A percentile compares a stretch with the other conserved stretches of the same genome.
Evolutionary conservation across 2,329 filamentous ascomycete species (phyloP).

Genomic region (Helotiales sp.): DNA sequence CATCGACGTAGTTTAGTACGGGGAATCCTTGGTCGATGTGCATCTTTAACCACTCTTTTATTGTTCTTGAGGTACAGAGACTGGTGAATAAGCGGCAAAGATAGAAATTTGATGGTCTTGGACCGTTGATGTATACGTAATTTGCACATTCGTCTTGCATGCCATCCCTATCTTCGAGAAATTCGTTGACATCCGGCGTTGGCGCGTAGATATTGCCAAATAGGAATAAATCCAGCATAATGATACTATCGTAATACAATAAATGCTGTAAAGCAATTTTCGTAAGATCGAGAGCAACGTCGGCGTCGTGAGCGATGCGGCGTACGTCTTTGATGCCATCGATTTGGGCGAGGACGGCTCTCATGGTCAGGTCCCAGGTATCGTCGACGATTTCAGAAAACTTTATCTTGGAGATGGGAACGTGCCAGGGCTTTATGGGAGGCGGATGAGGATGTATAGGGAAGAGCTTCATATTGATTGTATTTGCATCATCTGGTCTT

Average conservation of each 20-base stretch:
- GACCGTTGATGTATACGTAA: constrained; percentile 59
- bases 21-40: constrained; percentile 67
- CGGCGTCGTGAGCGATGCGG: constrained; percentile 80
- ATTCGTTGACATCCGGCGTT: constrained; percentile 73
- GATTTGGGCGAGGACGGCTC: constrained; percentile 79
- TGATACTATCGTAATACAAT: constrained; percentile 87
- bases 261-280: constrained; percentile 86
- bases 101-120: constrained; percentile 54
- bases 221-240: constrained; percentile 92
- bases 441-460: constrained; percentile 77
- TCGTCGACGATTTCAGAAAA: constrained; percentile 63
- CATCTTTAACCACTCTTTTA: constrained; percentile 82
- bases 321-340: constrained; percentile 90
- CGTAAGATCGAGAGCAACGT: constrained; percentile 83
- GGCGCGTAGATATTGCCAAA: constrained; percentile 90
- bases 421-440: constrained; percentile 82
- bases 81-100: constrained; percentile 83
- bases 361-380: constrained; percentile 75
- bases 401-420: constrained; percentile 75
- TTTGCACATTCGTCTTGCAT: constrained; percentile 85
- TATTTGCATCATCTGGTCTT: constrained; percentile 78
- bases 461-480: constrained; percentile 94
- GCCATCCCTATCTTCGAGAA: constrained; percentile 70
- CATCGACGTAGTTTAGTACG: constrained; percentile 75
- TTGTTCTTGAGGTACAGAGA: constrained; percentile 79